A percentile compares a stretch with the other conserved stretches of the same genome.
phyloP scores from a whole-genome alignment of 306 rosid genomes.

The Trichosanthes truncata region DNA sequence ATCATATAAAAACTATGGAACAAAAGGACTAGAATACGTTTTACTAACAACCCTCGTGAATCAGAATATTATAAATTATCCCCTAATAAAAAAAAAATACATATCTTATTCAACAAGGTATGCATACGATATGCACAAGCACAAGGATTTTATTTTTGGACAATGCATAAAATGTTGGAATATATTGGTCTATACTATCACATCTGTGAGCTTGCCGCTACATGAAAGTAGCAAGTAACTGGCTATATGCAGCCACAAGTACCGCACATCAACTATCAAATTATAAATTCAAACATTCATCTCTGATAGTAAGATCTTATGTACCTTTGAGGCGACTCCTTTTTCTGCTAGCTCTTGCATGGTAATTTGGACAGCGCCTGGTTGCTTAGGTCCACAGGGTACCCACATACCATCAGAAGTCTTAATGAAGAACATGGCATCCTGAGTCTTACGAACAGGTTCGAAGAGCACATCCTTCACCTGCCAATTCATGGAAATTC shows the following conservation, averaged over 20 bases:
- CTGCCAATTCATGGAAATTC: conserved; percentile 34
- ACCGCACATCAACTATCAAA: background rate
- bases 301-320: background rate
- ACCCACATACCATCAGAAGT: conserved; percentile 56
- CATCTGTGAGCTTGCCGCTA: background rate
- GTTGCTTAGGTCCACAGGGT: conserved; percentile 88
- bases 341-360: conserved; percentile 74
- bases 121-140: background rate
- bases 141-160: background rate
- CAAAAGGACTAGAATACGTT: background rate
- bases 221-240: background rate
- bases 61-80: background rate
- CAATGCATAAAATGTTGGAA: background rate
- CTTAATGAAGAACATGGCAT: conserved; percentile 83
- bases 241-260: background rate
- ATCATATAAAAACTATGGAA: background rate
- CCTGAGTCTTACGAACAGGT: conserved; percentile 99
- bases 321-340: conserved; percentile 86
- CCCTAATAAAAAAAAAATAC: background rate
- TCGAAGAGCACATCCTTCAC: conserved; percentile 98
- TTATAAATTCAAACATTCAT: background rate
- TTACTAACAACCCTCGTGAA: background rate
- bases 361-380: conserved; percentile 45
- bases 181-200: background rate
- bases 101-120: background rate